A percentile compares a stretch with the other conserved stretches of the same genome.
Evolutionary conservation across 495 filamentous ascomycete species (phyloP).

Genomic region (Penicillium verhagenii): DNA sequence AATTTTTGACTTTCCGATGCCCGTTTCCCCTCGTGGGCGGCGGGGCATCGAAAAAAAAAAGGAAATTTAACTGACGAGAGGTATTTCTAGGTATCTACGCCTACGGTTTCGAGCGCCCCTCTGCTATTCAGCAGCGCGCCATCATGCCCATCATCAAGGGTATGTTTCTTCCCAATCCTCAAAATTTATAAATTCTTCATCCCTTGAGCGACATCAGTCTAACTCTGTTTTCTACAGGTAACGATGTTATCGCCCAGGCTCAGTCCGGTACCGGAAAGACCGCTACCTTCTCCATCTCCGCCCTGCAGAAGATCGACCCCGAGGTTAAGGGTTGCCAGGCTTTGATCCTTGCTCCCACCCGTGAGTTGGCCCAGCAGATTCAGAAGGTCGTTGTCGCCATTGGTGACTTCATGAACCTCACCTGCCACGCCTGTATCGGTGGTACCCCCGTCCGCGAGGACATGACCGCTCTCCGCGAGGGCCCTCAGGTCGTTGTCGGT

Average conservation of each 20-base stretch:
- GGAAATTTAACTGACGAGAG: conserved; percentile 34
- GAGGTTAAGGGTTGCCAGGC: conserved; percentile 93
- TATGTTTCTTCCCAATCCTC: conserved; percentile 48
- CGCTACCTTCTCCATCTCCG: conserved; percentile 97
- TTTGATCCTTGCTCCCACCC: conserved; percentile 92
- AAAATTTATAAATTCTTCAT: too few species aligned
- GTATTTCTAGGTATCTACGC: conserved; percentile 83
- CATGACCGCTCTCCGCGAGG: conserved; percentile 93
- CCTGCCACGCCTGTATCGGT: conserved; percentile 99
- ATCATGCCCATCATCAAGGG: conserved; percentile 99
- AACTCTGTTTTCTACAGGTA: conserved; percentile 59
- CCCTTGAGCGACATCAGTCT: conserved; percentile 20
- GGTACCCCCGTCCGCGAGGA: conserved; percentile 97
- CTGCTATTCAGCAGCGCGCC: conserved; percentile 98
- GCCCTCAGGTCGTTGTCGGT: conserved; percentile 94
- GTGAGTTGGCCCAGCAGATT: conserved; percentile 97
- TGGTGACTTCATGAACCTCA: conserved; percentile 98
- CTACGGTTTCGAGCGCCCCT: conserved; percentile 98
- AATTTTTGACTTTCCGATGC: background rate
- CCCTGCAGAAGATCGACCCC: conserved; percentile 95
- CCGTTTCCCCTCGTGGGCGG: conserved; percentile 7
- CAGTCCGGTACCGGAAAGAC: conserved; percentile 99
- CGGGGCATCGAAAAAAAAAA: conserved; percentile 24
- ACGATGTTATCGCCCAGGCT: conserved; percentile 98
- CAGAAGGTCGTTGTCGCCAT: conserved; percentile 98